A percentile compares a stretch with the other conserved stretches of the same genome.
These are phyloP conservation scores for Podaxis carcinomalis DNA, from an alignment of 768 basidiomycete species.

Conservation along the genomic window DNA sequence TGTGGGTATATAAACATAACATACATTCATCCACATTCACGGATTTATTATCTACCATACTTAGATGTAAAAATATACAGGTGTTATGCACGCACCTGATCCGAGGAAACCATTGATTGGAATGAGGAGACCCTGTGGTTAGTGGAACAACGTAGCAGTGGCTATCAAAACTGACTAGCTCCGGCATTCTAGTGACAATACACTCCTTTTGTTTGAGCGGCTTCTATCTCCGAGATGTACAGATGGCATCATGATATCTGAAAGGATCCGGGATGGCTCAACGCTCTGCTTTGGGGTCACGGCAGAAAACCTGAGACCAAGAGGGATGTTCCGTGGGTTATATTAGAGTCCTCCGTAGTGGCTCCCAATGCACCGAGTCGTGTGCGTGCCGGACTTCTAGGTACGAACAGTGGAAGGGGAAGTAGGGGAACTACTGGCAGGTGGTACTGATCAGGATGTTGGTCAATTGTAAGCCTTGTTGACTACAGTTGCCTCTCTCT, in stretches of 20 bases:
- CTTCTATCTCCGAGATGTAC: background rate
- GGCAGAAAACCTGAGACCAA: no score
- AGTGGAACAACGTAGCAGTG: background rate
- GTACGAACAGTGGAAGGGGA: no score
- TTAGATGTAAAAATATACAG: no score
- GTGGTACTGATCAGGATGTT: no score
- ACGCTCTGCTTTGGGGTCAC: background rate
- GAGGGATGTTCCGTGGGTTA: no score
- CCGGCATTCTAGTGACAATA: background rate
- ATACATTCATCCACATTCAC: background rate
- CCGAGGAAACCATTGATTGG: background rate
- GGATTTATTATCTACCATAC: background rate
- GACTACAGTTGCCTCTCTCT: no score
- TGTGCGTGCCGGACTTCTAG: no score
- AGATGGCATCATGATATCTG: background rate
- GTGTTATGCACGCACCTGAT: background rate
- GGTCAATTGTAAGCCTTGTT: no score
- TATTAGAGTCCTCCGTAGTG: no score
- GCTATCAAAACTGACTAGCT: background rate
- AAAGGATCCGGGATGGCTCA: background rate
- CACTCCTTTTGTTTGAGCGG: background rate
- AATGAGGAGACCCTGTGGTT: no score
- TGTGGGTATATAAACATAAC: background rate
- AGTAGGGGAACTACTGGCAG: no score
- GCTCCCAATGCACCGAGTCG: no score